Conservation (phyloP, 306 rosid species). For the Castanopsis chinensis region DNA sequence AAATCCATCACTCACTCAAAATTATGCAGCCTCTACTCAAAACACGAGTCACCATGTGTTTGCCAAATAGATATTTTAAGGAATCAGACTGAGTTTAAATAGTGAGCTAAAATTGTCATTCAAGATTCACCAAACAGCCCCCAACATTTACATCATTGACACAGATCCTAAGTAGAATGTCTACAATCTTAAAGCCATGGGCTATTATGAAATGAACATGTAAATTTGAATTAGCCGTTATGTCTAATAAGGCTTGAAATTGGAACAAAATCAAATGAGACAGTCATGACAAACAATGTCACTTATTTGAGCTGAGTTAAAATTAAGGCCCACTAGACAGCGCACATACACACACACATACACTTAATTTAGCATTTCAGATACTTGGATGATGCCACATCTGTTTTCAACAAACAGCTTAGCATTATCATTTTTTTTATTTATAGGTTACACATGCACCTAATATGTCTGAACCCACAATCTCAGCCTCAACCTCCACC, state of each 20-base stretch:
- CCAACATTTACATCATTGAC: neutral
- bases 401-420: neutral
- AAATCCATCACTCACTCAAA: no score
- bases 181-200: neutral
- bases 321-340: neutral
- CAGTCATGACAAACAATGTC: no score
- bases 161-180: neutral
- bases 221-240: neutral
- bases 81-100: neutral
- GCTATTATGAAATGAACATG: neutral
- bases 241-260: neutral
- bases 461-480: no score
- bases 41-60: no score
- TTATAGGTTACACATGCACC: no score
- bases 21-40: no score
- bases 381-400: neutral
- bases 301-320: neutral
- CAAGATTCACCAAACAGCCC: neutral
- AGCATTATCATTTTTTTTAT: neutral
- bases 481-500: no score
- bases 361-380: neutral
- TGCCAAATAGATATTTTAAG: neutral
- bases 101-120: neutral
- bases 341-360: neutral
- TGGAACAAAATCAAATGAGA: neutral